A percentile compares a stretch with the other conserved stretches of the same genome.
These are phyloP conservation scores for Aegilops longissima DNA, from an alignment of 176 grass and related monocot genomes.

Conservation along the genomic window DNA sequence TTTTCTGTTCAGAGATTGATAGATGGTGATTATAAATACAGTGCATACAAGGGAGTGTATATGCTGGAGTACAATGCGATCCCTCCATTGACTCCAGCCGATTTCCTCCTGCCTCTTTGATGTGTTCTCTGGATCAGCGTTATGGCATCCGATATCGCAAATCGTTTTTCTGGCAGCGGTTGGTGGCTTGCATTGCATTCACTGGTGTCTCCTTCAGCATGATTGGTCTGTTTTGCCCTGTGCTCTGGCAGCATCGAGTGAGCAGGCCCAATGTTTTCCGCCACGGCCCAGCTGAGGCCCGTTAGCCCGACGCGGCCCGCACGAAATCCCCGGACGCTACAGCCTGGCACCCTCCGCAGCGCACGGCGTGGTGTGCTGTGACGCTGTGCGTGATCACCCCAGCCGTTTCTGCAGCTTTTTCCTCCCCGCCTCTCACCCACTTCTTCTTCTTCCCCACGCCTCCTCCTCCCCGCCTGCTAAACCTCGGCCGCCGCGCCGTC, in stretches of 20 bases:
- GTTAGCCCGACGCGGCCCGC: not conserved
- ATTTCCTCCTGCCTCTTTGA: not conserved
- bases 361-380: not conserved
- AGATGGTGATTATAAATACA: not conserved
- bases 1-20: not conserved
- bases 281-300: not conserved
- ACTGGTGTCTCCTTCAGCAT: not conserved
- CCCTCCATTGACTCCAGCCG: not conserved
- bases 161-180: not conserved
- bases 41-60: not conserved
- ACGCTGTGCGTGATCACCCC: not conserved
- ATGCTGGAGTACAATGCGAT: not conserved
- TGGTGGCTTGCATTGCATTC: not conserved
- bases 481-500: not conserved
- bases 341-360: not conserved
- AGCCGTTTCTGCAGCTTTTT: not conserved
- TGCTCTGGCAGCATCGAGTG: not conserved
- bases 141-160: not conserved
- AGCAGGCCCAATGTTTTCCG: not conserved
- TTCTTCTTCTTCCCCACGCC: conserved; percentile 6
- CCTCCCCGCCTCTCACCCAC: not conserved
- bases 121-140: not conserved
- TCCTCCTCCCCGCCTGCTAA: not conserved
- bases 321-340: not conserved
- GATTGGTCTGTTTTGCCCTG: not conserved